These are phyloP conservation scores for Globisporangium spinosum DNA, from an alignment of 352 stramenopile species.

Conservation along the genomic window DNA sequence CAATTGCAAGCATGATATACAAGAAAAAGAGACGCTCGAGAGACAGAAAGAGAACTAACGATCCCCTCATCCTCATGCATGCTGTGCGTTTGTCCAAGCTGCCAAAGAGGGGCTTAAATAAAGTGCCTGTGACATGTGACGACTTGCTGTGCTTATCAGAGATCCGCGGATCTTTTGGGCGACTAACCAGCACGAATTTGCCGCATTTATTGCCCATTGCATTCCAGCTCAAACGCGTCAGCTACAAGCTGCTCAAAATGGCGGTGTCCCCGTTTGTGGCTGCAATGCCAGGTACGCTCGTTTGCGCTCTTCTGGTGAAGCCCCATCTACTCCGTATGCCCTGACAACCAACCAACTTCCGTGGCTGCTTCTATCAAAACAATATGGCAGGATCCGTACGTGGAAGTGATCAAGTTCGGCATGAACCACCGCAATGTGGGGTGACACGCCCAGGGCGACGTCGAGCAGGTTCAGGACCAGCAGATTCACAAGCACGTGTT, in stretches of 20 bases:
- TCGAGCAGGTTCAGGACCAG: constrained; percentile 61
- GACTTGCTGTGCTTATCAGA: neutral
- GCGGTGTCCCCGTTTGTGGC: constrained; percentile 25
- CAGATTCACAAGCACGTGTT: constrained; percentile 80
- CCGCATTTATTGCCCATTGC: neutral
- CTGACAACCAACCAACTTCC: neutral
- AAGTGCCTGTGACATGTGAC: constrained; percentile 14
- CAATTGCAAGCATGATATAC: neutral
- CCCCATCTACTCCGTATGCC: neutral
- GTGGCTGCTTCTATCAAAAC: neutral
- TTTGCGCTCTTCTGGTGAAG: neutral
- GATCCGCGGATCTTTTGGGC: neutral
- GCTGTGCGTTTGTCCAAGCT: neutral
- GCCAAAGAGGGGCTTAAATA: constrained; percentile 8
- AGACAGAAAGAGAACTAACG: constrained; percentile 5
- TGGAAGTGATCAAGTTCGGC: constrained; percentile 82
- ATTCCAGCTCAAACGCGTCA: neutral
- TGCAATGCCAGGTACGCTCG: constrained; percentile 27
- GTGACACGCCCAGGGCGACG: constrained; percentile 55
- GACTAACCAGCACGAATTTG: neutral
- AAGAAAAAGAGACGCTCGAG: neutral
- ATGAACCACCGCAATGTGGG: constrained; percentile 58
- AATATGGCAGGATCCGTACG: constrained; percentile 86
- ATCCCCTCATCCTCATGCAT: neutral
- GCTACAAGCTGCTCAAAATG: neutral